Evolutionary conservation across 768 basidiomycete species (phyloP).

Genomic region (Crucibulum laeve): DNA sequence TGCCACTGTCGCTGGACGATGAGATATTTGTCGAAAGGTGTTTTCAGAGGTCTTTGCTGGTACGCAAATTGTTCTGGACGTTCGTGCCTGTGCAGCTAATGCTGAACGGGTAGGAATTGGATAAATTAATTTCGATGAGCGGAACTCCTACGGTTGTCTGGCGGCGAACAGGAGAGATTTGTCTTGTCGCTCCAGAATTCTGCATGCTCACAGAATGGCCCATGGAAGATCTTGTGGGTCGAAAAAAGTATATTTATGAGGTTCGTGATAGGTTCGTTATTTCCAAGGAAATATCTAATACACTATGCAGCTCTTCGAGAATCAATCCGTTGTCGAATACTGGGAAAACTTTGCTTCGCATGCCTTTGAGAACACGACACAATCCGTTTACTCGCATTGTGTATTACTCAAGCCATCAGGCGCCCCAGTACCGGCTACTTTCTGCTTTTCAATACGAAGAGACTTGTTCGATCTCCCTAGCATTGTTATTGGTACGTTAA

Average conservation of each 20-base stretch:
- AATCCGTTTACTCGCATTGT: conserved; percentile 91
- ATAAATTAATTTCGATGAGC: conserved; percentile 94
- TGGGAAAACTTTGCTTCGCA: conserved; percentile 97
- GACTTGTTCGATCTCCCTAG: conserved; percentile 91
- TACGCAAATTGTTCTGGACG: conserved; percentile 24
- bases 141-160: conserved; percentile 97
- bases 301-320: conserved; percentile 75
- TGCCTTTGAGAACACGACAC: conserved; percentile 96
- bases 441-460: conserved; percentile 93
- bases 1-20: conserved; percentile 95
- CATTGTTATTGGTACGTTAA: conserved; percentile 72
- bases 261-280: too few species aligned
- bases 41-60: conserved; percentile 89
- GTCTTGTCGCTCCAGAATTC: conserved; percentile 94
- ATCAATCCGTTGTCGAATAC: conserved; percentile 91
- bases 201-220: conserved; percentile 91
- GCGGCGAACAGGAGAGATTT: conserved; percentile 97
- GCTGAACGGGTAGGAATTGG: conserved; percentile 64
- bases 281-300: too few species aligned
- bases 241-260: conserved; percentile 65
- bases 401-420: conserved; percentile 84
- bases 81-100: not conserved
- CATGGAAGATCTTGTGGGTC: conserved; percentile 70
- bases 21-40: conserved; percentile 95
- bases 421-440: conserved; percentile 83